Base-by-base conservation (phyloP, 2,329 filamentous ascomycete genomes). In the Penicillium paneum region DNA sequence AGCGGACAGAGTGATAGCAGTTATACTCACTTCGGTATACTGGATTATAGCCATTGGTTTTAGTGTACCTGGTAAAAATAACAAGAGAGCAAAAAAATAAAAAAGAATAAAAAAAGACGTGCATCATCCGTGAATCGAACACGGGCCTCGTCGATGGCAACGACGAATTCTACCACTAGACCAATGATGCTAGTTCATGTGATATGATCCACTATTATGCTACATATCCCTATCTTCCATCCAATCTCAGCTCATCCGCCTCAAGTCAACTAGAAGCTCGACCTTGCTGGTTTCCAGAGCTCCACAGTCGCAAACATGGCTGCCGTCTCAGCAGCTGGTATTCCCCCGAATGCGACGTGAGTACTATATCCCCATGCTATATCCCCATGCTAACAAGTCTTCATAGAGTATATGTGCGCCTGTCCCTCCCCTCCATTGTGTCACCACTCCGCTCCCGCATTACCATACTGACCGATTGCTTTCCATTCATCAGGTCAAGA, bases 401-500 rank as follows among this genome's bases (percentile, higher is more conserved):
- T 55, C 42, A 35, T 62, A 76, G 74, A 60, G 73, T 76, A 63
- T 76, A 76, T 63, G 74, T 76, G 67, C 43, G 61, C 54, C 34
- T 52, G 65, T 63, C 47, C 47, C 42, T 56, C 48, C 51, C 58
- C 49, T 53, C 50, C 49, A 50, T 44, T 44, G 31, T 47, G 53
- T 38, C 57, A 42, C 45, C 49, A 43, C 43, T 44, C 35, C 54
- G 56, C 45, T 53, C 46, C 35, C 49, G 45, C 51, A 55, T 54
- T 51, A 31, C 43, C 50, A 40, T 51, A 55, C 58, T 59, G 52
- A 62, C 52, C 39, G 15, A 35, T 43, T 34, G 21, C 44, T 57
- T 17, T 43, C 29, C 17, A 12, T 10, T 29, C 13, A 42, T 28
- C 55, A 83, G 78, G 78, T 83, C 60, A 89, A 88, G 67, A 97